Evolutionary conservation across 176 grass and related monocot genomes (phyloP), one percentile per base, ranked within the genome.

Genomic region (Pontederia crassipes): DNA sequence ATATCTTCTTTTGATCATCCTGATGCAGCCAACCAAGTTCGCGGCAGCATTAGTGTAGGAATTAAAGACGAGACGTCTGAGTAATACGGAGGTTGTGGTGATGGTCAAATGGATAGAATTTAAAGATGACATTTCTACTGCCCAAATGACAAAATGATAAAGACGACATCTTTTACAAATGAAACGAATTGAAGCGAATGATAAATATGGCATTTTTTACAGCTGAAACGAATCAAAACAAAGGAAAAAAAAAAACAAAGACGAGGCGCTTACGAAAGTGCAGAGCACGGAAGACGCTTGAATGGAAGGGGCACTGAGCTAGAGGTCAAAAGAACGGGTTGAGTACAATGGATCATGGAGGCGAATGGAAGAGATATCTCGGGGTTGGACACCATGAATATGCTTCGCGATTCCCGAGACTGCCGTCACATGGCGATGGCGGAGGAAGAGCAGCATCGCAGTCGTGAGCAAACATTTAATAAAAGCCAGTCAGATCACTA

Each of bases 1-100:
- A 27, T 17, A 45, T 75, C 28, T 24, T 60, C 40, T 62, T 27
- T 65, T 16, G 54, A 64, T 17, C 65, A 74, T 83, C 74, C 74
- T 69, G 8, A 14, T 28, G 8, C 46, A 67, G 1, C 13, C 9
- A 52, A 18, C 59, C 45, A 49, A 61, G 48, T 9, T 52, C 48
- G 46, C n/a, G 11, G 8, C 28, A 61, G 10, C 24, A 46, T 6
- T 45, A 61, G 10, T 40, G 17, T 16, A 45, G 15, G 45, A 32
- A 27, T 59, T 6, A 59, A 29, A 14, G 51, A 20, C 24, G 28
- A 58, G 10, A 32, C 4, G 28, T 28, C 28, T 28, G 18, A 29
- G 1, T 5, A 6, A 29, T 4, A 13, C 11, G 12, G 28, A 13
- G 8, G 51, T 15, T 15, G 45, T 46, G 15, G 8, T 9, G 10